Conservation (phyloP, 2,329 filamentous ascomycete genomes). For the Claviceps humidiphila region DNA sequence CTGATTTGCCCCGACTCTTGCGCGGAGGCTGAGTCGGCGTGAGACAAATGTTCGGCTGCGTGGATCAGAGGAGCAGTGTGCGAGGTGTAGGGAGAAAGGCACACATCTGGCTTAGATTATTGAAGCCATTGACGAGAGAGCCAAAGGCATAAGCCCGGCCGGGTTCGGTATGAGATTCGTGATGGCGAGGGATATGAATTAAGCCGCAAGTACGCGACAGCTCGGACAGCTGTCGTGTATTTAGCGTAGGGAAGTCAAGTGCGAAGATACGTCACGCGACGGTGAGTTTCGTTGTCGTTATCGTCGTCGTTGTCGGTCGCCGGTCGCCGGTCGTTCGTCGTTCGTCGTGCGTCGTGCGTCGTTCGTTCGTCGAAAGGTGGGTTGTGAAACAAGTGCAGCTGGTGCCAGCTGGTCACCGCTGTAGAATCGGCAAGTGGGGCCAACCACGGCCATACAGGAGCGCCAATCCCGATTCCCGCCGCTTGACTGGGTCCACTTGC, state of each 20-base stretch:
- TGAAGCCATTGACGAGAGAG: neutral
- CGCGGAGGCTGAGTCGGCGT: neutral
- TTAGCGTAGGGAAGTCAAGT: neutral
- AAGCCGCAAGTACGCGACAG: neutral
- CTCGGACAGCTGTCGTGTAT: neutral
- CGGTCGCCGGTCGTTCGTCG: too few relatives aligned
- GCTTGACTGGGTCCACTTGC: too few relatives aligned
- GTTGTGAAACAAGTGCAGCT: too few relatives aligned
- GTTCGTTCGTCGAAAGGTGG: neutral
- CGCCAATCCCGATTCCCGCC: too few relatives aligned
- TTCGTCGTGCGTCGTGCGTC: neutral
- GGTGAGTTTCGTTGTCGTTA: neutral
- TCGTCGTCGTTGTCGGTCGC: neutral
- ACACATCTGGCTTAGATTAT: neutral
- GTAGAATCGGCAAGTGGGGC: too few relatives aligned
- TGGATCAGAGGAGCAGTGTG: neutral
- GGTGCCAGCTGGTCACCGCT: too few relatives aligned
- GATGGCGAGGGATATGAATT: neutral
- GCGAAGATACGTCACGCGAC: neutral
- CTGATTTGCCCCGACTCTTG: constrained; percentile 1
- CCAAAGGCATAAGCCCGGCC: neutral
- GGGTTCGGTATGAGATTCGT: neutral
- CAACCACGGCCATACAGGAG: too few relatives aligned
- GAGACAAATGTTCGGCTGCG: neutral
- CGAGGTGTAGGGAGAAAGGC: neutral